Evolutionary conservation across 2,329 filamentous ascomycete species (phyloP).

Genomic region (Hymenoscyphus occultus): DNA sequence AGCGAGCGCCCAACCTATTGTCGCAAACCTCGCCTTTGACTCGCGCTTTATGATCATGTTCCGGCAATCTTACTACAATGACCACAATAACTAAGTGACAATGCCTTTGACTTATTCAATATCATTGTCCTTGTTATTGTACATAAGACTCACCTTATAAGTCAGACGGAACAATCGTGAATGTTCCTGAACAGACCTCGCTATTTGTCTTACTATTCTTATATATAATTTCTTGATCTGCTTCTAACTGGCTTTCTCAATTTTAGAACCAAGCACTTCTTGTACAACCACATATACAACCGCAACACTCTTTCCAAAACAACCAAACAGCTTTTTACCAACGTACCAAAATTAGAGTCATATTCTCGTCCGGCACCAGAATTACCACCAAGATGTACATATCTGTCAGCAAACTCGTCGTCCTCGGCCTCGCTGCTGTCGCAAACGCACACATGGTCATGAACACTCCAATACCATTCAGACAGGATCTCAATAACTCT

Average conservation of each 20-base stretch:
- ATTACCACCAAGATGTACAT: slow-evolving; percentile 41
- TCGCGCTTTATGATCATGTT: neutral
- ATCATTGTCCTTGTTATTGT: neutral
- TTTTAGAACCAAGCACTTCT: neutral
- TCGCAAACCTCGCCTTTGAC: neutral
- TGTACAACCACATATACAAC: neutral
- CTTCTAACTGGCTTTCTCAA: slow-evolving; percentile 7
- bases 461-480: slow-evolving; percentile 63
- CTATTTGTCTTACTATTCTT: neutral
- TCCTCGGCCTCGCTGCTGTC: slow-evolving; percentile 55
- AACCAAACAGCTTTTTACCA: neutral
- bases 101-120: neutral
- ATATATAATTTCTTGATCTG: neutral
- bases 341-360: neutral
- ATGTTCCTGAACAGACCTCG: neutral
- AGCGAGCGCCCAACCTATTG: neutral
- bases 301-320: neutral
- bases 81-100: neutral
- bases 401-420: slow-evolving; percentile 51
- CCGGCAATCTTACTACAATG: neutral
- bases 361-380: slow-evolving; percentile 30
- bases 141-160: neutral
- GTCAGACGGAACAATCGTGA: neutral
- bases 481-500: slow-evolving; percentile 52
- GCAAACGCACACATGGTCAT: slow-evolving; percentile 77